A percentile compares a stretch with the other conserved stretches of the same genome.
phyloP scores from a whole-genome alignment of 345 rosid species.

The Mallotus nudiflorus region DNA sequence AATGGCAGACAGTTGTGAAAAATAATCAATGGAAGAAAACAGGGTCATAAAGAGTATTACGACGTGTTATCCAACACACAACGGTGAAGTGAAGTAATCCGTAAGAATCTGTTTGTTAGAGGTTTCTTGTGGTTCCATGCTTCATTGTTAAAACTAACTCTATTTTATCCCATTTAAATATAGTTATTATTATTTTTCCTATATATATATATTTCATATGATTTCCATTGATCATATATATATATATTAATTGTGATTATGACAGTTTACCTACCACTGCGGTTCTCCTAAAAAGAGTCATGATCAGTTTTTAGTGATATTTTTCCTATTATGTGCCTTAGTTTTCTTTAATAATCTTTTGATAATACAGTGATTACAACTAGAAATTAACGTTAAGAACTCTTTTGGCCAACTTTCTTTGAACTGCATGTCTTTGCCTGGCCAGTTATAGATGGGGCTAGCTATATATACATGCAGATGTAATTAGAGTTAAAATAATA shows the following conservation, averaged over 20 bases:
- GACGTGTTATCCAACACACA: slow-evolving; percentile 42
- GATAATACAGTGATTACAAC: background rate
- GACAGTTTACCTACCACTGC: slow-evolving; percentile 39
- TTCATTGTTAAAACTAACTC: slow-evolving; percentile 30
- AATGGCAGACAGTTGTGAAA: background rate
- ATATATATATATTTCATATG: too few species aligned
- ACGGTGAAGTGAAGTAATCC: slow-evolving; percentile 42
- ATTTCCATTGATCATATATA: too few species aligned
- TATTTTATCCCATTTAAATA: slow-evolving; percentile 21
- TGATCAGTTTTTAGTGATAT: background rate
- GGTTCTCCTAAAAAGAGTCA: slow-evolving; percentile 17
- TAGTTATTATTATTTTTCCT: too few species aligned
- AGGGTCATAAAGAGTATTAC: background rate
- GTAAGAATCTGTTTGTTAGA: slow-evolving; percentile 32
- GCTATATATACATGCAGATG: too few species aligned
- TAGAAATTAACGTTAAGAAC: background rate
- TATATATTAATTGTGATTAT: slow-evolving; percentile 25
- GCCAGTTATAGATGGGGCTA: slow-evolving; percentile 1
- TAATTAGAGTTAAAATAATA: too few species aligned
- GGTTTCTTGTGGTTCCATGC: slow-evolving; percentile 23
- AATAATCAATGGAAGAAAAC: background rate
- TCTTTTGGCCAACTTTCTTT: background rate
- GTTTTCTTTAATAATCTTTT: too few species aligned
- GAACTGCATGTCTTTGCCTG: background rate
- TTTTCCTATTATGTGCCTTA: slow-evolving; percentile 7